Conservation (phyloP, 2,329 filamentous ascomycete genomes). For the Ascochyta clinopodiicola region DNA sequence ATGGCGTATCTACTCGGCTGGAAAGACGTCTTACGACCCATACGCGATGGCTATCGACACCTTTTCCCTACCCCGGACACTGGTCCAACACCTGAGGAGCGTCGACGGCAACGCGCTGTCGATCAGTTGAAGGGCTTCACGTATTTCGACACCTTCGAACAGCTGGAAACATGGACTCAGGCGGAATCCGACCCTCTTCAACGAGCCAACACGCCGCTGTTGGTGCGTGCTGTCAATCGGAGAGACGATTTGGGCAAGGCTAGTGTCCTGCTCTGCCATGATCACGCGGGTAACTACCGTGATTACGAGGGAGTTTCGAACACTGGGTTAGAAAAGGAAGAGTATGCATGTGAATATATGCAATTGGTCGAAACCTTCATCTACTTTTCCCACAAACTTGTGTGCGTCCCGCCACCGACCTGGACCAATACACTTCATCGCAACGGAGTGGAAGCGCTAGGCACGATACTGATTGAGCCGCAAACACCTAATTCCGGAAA, state of each 20-base stretch:
- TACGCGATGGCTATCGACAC: slow-evolving; percentile 49
- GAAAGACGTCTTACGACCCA: slow-evolving; percentile 50
- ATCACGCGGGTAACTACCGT: slow-evolving; percentile 54
- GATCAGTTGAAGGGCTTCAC: slow-evolving; percentile 49
- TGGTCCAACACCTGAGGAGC: slow-evolving; percentile 44
- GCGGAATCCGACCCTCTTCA: slow-evolving; percentile 45
- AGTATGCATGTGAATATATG: slow-evolving; percentile 53
- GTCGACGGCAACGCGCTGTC: slow-evolving; percentile 33
- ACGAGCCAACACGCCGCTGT: slow-evolving; percentile 48
- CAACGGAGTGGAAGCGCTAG: slow-evolving; percentile 53
- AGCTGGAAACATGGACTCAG: slow-evolving; percentile 45
- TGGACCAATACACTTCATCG: slow-evolving; percentile 57
- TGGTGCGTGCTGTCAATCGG: slow-evolving; percentile 23
- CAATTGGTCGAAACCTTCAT: slow-evolving; percentile 54
- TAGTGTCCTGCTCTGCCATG: slow-evolving; percentile 47
- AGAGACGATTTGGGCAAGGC: slow-evolving; percentile 19
- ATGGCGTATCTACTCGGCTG: slow-evolving; percentile 41
- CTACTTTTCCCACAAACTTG: slow-evolving; percentile 58
- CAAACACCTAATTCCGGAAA: slow-evolving; percentile 44
- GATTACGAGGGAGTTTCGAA: slow-evolving; percentile 50
- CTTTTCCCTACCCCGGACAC: slow-evolving; percentile 44
- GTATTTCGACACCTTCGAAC: slow-evolving; percentile 52
- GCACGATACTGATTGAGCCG: slow-evolving; percentile 54
- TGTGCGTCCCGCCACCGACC: slow-evolving; percentile 53
- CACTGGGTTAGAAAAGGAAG: slow-evolving; percentile 34